phyloP scores from a whole-genome alignment of 495 filamentous ascomycete species.

The Neurospora sublineolata region DNA sequence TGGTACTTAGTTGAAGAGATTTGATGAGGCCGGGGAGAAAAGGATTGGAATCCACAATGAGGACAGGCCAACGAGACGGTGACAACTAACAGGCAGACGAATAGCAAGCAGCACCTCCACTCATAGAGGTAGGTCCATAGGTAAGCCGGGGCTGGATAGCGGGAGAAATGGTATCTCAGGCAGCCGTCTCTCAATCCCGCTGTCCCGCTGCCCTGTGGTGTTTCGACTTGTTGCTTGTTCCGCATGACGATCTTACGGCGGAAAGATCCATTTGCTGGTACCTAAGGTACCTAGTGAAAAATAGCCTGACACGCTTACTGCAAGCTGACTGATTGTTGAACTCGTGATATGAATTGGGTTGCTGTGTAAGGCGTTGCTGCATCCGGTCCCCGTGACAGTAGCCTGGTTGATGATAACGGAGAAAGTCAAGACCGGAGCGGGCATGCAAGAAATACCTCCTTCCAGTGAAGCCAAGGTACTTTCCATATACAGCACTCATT shows the following conservation, averaged over 20 bases:
- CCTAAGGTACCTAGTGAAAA: not conserved
- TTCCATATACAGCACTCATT: not conserved
- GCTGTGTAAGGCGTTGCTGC: not conserved
- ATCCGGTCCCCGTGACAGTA: not conserved
- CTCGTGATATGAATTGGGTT: not conserved
- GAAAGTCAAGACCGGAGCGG: not conserved
- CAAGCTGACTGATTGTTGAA: not conserved
- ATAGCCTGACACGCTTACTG: not conserved
- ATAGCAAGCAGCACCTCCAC: not conserved
- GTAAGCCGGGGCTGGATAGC: not conserved
- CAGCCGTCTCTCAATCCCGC: not conserved
- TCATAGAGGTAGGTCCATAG: not conserved
- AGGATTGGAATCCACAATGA: not conserved
- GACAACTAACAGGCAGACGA: not conserved
- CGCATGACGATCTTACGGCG: not conserved
- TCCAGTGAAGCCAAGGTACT: not conserved
- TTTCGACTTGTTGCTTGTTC: not conserved
- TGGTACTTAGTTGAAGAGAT: not conserved
- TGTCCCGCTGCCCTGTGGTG: not conserved
- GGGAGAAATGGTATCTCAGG: not conserved
- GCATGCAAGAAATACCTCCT: not conserved
- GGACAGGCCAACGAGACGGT: not conserved
- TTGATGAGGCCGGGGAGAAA: not conserved
- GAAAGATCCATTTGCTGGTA: not conserved
- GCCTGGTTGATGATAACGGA: not conserved